Base-by-base conservation (phyloP, 495 filamentous ascomycete species). In the Diplogelasinospora grovesii region DNA sequence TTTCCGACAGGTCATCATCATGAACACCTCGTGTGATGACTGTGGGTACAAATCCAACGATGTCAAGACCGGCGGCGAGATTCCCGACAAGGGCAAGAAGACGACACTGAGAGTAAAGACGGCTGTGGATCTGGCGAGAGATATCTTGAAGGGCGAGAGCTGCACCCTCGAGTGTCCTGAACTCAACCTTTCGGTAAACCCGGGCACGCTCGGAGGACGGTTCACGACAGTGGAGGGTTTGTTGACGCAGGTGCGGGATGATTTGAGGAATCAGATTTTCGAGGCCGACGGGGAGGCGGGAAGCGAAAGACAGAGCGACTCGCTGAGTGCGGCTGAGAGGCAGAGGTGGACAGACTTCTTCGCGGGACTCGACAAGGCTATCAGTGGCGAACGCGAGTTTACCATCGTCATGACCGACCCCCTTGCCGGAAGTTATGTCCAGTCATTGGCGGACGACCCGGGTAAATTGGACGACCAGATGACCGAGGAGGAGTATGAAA, bases 181-280 rank as follows among this genome's bases (percentile, higher is more conserved):
- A 53, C 79, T 95, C 43, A 77, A 79, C 45, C 75, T 98, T 16
- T 74, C 74, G 22, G 86, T 96, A 16, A 82, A 88, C 54, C 85
- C 89, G 0, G 92, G 92, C 28, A 96, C 90, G 0, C 75, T 97
- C 4, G 92, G 92, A 46, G 90, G 90, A n/a, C 81, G 89, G 27
- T 98, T 98, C 69, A 97, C 92, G 8, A 98, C 93, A 4, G 78
- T 97, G 14, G 93, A 97, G 63, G 92, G 92, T 46, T 75, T 96
- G 15, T 71, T 97, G n/a, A 89, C 86, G 0, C 88, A 97, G 60
- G 81, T 98, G 39, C 79, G 88, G 26, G 82, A 95, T 56, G 89
- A 97, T 57, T 70, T 97, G 27, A 79, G 79, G 52, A 77, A 73
- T 26, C 82, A 88, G 41, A 89, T 96, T 50, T 98, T 89, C 65